Percentiles rank a stretch among this genome's conserved stretches.
phyloP scores from a whole-genome alignment of 225 moss, liverwort and hornwort species.

The Polytrichum commune region DNA sequence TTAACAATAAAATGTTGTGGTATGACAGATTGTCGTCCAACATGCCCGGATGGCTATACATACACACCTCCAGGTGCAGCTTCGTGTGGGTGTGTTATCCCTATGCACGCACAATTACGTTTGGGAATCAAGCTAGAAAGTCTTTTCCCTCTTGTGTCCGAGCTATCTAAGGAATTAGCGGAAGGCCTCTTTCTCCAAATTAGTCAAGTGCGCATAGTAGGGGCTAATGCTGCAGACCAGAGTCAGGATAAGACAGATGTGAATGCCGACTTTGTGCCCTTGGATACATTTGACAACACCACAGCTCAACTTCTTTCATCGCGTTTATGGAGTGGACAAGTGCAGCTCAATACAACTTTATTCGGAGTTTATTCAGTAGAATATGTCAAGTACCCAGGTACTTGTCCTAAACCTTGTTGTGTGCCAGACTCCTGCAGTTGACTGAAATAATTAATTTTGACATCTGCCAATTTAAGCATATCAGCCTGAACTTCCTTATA shows the following conservation, averaged over 20 bases:
- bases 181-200: constrained; percentile 28
- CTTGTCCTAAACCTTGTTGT: neutral
- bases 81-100: constrained; percentile 28
- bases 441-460: neutral
- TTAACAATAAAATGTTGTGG: neutral
- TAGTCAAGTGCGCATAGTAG: constrained; percentile 32
- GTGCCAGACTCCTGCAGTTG: neutral
- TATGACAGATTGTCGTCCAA: neutral
- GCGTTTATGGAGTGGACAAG: constrained; percentile 40
- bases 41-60: constrained; percentile 25
- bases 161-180: constrained; percentile 28
- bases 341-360: constrained; percentile 31
- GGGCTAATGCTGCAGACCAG: constrained; percentile 15
- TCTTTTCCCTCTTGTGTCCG: constrained; percentile 19
- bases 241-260: constrained; percentile 26
- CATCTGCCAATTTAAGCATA: neutral
- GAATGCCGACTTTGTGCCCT: constrained; percentile 25
- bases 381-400: constrained; percentile 35
- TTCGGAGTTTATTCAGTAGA: constrained; percentile 39
- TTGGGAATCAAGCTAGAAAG: constrained; percentile 19
- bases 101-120: constrained; percentile 22
- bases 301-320: constrained; percentile 34
- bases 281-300: constrained; percentile 35
- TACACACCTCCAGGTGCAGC: constrained; percentile 17
- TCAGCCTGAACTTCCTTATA: too few relatives aligned